Base-by-base conservation (phyloP, 202 grass and related monocot species). In the Dendrocalamus latiflorus region DNA sequence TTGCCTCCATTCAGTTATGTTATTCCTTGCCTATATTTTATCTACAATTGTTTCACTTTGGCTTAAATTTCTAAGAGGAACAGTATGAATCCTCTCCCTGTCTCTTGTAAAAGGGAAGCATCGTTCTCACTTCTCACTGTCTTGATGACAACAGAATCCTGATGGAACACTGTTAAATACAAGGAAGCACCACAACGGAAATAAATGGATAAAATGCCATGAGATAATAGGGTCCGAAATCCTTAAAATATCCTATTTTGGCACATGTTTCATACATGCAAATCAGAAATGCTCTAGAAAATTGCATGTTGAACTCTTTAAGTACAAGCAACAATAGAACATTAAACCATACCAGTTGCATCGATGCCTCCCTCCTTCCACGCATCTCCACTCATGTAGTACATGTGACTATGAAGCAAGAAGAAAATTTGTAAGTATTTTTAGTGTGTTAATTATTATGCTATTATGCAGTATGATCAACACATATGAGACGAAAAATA, bases 351-450 rank as follows among this genome's bases (percentile, higher is more conserved):
- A 99, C 96, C 96, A 59, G 93, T 99, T 76, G 87, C 89, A 86
- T 99, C 96, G 63, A 99, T 99, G 74, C 96, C 93, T 77, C 96
- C 96, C 75, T 95, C 96, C 91, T 99, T 99, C 96, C 96, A 99
- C 8, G 96, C 96, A 83, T 95, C 93, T 63, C 96, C 96, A 25
- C 95, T 98, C 93, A 95, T 98, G 86, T 98, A 98, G 88, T 87
- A 90, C 38, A 94, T 83, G 69, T 98, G 96, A 79, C 96, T 99
- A 72, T 24, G 59, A 62, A 90, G 75, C 50, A 88, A 82, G 70
- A 85, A 72, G 11, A 81, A 77, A 81, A 74, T 30, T 44, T 60
- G 55, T 87, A 20, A 90, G 68, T 34, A 73, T 10, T 58, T 82
- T 33, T 62, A 56, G 67, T 44, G 20, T 53, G 8, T 70, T 54